phyloP scores from a whole-genome alignment of 2,329 filamentous ascomycete genomes.

The Talaromyces atroroseus region DNA sequence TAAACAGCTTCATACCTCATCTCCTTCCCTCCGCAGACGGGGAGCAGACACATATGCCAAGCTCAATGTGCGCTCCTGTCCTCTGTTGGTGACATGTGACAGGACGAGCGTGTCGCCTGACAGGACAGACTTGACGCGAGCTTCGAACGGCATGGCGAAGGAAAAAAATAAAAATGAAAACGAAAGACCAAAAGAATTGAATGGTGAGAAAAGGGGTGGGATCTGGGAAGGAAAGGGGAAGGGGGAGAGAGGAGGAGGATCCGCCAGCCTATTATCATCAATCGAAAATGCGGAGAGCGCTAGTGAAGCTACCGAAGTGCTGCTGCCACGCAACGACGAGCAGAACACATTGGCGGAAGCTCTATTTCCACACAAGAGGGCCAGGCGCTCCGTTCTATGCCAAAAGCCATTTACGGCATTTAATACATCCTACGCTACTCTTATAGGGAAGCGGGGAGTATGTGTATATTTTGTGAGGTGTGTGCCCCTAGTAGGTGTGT shows the following conservation, averaged over 20 bases:
- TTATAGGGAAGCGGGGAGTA: background rate
- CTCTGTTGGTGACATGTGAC: slow-evolving; percentile 72
- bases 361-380: background rate
- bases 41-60: slow-evolving; percentile 90
- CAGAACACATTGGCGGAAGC: background rate
- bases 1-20: slow-evolving; percentile 55
- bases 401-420: background rate
- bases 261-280: background rate
- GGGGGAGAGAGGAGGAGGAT: background rate
- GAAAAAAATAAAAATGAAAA: background rate
- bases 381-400: background rate
- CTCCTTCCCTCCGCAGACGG: slow-evolving; percentile 77
- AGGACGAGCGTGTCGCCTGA: slow-evolving; percentile 90
- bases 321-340: too few species aligned
- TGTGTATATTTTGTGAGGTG: too few species aligned
- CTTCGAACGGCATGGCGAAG: slow-evolving; percentile 42
- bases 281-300: slow-evolving; percentile 5
- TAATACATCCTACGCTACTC: background rate
- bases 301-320: background rate
- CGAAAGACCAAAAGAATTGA: background rate
- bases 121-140: slow-evolving; percentile 85
- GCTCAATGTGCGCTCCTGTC: slow-evolving; percentile 78
- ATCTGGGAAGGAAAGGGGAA: background rate
- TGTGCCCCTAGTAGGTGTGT: background rate
- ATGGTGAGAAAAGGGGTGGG: background rate